Conservation (phyloP, 1,139 yeast species). For the Lodderomyces parapsilosis region DNA sequence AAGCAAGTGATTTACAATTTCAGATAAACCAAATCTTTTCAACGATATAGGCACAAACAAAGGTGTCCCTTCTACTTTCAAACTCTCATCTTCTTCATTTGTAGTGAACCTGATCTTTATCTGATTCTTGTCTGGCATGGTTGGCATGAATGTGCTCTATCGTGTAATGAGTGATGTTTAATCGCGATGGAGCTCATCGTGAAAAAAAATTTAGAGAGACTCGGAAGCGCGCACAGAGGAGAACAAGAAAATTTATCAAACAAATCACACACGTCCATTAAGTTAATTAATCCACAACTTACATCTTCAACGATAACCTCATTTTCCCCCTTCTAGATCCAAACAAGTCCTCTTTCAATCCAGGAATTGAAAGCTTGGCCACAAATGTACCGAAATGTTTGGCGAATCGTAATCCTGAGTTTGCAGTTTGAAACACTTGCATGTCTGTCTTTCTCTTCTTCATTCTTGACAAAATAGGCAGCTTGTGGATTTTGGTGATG, state of each 20-base stretch:
- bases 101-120: conserved; percentile 83
- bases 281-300: neutral
- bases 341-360: conserved; percentile 11
- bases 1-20: conserved; percentile 87
- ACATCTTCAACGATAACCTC: conserved; percentile 2
- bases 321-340: neutral
- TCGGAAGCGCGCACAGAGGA: neutral
- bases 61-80: conserved; percentile 80
- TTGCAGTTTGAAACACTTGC: conserved; percentile 18
- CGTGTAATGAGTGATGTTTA: neutral
- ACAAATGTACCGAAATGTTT: conserved; percentile 25
- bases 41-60: conserved; percentile 82
- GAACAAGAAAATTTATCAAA: neutral
- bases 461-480: conserved; percentile 23
- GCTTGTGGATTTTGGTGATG: conserved; percentile 25
- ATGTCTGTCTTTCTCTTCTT: conserved; percentile 15
- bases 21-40: conserved; percentile 89
- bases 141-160: conserved; percentile 4
- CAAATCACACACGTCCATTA: no score
- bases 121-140: conserved; percentile 32
- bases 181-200: neutral
- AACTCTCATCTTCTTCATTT: conserved; percentile 71
- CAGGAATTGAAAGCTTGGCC: conserved; percentile 23
- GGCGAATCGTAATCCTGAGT: conserved; percentile 25
- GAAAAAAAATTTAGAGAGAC: neutral